phyloP scores from a whole-genome alignment of 495 filamentous ascomycete species.

The Hypomontagnella monticulosa region DNA sequence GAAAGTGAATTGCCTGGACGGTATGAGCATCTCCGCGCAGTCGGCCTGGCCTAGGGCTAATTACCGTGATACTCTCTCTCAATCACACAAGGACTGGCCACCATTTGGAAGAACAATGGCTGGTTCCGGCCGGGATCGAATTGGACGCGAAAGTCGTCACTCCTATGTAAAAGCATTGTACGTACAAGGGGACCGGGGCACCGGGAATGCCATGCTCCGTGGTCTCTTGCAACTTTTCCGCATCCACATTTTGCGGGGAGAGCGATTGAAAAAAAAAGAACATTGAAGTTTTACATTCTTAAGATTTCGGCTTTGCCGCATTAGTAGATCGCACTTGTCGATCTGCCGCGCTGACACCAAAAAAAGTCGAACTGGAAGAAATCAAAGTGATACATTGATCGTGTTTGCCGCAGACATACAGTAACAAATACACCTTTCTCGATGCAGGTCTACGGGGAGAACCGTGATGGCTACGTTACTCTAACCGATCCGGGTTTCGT shows the following conservation, averaged over 20 bases:
- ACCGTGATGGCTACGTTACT: too few species aligned
- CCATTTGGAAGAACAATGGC: background rate
- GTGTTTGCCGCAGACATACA: background rate
- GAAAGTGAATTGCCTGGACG: background rate
- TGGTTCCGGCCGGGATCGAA: background rate
- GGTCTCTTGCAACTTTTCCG: background rate
- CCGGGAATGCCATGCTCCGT: background rate
- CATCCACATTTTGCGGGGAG: conserved; percentile 1
- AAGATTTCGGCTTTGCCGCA: conserved; percentile 17
- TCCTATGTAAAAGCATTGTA: background rate
- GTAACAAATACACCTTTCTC: background rate
- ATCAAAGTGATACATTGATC: background rate
- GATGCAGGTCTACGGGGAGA: too few species aligned
- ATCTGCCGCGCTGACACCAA: conserved; percentile 3
- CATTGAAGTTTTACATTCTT: conserved; percentile 3
- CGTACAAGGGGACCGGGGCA: background rate
- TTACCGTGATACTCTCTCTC: background rate
- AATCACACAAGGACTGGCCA: background rate
- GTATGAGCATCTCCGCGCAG: conserved; percentile 12
- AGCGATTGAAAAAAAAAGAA: background rate
- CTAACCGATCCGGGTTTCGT: too few species aligned
- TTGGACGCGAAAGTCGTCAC: conserved; percentile 4
- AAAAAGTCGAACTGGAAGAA: background rate
- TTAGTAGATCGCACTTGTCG: conserved; percentile 12
- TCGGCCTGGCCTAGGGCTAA: background rate